These are phyloP conservation scores for Syzygium oleosum DNA, from an alignment of 345 rosid genomes.

Conservation along the genomic window DNA sequence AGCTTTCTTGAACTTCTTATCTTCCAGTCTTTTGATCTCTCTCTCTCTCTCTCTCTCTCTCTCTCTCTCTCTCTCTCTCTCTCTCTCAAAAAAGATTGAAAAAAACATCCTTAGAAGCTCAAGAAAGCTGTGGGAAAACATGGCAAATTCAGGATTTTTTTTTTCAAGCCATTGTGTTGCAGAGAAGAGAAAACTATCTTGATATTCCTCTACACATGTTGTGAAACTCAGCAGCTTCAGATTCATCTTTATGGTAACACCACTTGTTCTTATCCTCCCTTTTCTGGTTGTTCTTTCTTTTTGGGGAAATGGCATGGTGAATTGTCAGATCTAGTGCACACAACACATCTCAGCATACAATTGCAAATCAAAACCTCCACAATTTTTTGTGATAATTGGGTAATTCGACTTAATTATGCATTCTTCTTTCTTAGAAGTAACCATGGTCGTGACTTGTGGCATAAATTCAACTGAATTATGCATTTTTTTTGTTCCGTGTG, in stretches of 20 bases:
- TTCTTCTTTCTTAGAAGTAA: not conserved
- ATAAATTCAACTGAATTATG: not conserved
- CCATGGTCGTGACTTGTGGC: not conserved
- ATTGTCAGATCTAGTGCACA: not conserved
- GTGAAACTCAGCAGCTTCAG: not conserved
- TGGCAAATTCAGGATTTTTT: slow-evolving; percentile 42
- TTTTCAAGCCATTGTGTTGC: not conserved
- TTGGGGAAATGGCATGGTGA: not conserved
- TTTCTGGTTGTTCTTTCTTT: not conserved
- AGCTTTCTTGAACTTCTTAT: slow-evolving; percentile 80
- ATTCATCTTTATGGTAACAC: not conserved
- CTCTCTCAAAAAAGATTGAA: not conserved
- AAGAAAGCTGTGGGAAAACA: slow-evolving; percentile 87
- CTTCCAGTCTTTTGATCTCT: not conserved
- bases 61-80: too few relatives aligned
- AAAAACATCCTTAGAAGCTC: slow-evolving; percentile 32
- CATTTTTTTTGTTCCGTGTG: not conserved
- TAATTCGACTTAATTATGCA: not conserved
- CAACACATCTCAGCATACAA: not conserved
- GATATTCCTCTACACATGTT: not conserved
- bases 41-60: not conserved
- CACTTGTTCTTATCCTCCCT: not conserved
- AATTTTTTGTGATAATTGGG: not conserved
- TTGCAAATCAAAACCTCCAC: not conserved
- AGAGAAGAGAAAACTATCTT: not conserved